phyloP scores from a whole-genome alignment of 345 rosid genomes.

The Rubroshorea leprosula region DNA sequence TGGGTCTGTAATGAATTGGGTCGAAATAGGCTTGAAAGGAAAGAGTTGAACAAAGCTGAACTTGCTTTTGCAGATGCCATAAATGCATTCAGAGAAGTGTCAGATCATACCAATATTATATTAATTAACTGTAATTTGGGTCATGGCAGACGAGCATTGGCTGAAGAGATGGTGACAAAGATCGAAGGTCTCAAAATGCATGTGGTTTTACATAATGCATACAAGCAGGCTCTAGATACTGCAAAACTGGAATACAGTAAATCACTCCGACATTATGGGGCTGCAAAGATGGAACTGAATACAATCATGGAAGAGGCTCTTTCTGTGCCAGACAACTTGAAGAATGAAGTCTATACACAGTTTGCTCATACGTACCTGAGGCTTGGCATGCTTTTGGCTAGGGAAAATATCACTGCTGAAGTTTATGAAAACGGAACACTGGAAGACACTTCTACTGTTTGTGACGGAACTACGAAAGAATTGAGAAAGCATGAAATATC shows the following conservation, averaged over 20 bases:
- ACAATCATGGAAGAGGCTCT: conserved; percentile 27
- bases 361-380: conserved; percentile 81
- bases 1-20: conserved; percentile 95
- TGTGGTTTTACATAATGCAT: conserved; percentile 37
- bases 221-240: conserved; percentile 54
- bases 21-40: conserved; percentile 62
- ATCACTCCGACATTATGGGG: conserved; percentile 66
- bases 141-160: conserved; percentile 86
- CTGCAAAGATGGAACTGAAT: conserved; percentile 66
- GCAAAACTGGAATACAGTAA: conserved; percentile 70
- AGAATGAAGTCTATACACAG: conserved; percentile 74
- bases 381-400: conserved; percentile 85
- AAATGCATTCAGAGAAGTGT: conserved; percentile 63
- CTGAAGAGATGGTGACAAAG: conserved; percentile 81
- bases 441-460: conserved; percentile 27
- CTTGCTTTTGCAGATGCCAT: conserved; percentile 78
- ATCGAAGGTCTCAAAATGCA: conserved; percentile 48
- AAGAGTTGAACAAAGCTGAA: conserved; percentile 69
- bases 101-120: conserved; percentile 69
- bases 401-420: conserved; percentile 53
- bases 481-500: conserved; percentile 58
- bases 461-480: conserved; percentile 30
- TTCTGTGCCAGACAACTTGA: conserved; percentile 40
- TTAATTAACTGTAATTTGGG: conserved; percentile 82
- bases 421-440: conserved; percentile 41